Evolutionary conservation across 2,329 filamentous ascomycete species (phyloP), one percentile per base, ranked within the genome.

Genomic region (Zymoseptoria tritici): DNA sequence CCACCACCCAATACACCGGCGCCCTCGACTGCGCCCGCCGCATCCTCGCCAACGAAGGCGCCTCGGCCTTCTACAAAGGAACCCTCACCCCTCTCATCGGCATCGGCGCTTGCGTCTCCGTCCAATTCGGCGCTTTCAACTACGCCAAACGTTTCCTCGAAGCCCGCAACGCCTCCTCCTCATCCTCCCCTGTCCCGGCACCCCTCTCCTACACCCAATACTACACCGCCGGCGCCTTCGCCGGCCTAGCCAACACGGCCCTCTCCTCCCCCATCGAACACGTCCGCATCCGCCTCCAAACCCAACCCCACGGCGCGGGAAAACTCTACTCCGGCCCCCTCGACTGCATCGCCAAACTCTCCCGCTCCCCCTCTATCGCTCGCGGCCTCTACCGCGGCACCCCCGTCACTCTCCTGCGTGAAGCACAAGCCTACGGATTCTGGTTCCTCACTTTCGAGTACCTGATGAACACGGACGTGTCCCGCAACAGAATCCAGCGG

Each of bases 121-220:
- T 99, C 69, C 94, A 99, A 80, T 99, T 99, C 75, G 94, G 92
- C 64, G 94, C 89, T 69, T 99, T 97, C 82, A 91, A 97, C 80
- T 87, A 89, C 72, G 92, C 93, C 8, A 89, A 90, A 61, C 90
- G 94, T 61, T 87, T 84, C 70, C 86, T 99, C 73, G 93, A 97
- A 78, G 79, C 83, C 52, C 81, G 83, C 66, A 96, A 96, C 76
- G 73, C 79, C 64, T 73, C 62, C 67, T 66, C 63, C 19, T 55
- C 61, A 69, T 71, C 64, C 67, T 70, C 57, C 22, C 24, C 57
- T 11, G 49, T 63, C 13, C 66, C 67, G 4, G 59, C 66, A 49
- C 79, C 81, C 22, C 84, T 97, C 29, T 84, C 83, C 21, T 96
- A 96, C 77, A 74, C 78, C 1, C 91, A 99, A 77, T 97, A 96